Percentiles rank a stretch among this genome's conserved stretches.
These are phyloP conservation scores for Curvularia spicifera DNA, from an alignment of 2,329 filamentous ascomycete genomes.

Conservation along the genomic window DNA sequence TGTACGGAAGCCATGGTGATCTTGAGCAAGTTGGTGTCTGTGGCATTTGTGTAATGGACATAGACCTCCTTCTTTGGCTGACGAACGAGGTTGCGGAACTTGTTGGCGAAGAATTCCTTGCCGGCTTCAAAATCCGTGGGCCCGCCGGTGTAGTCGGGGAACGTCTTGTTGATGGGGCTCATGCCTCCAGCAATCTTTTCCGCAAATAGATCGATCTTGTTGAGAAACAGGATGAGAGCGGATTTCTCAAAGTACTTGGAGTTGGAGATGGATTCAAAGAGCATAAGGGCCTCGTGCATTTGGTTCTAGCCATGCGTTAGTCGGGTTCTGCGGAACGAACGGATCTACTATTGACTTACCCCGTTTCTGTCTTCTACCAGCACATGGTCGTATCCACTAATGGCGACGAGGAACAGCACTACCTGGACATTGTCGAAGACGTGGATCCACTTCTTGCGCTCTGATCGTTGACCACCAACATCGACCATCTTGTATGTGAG, in stretches of 20 bases:
- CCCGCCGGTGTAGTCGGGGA: conserved; percentile 57
- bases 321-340: background rate
- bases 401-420: conserved; percentile 89
- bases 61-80: conserved; percentile 60
- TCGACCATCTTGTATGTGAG: conserved; percentile 98
- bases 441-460: conserved; percentile 99
- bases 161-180: conserved; percentile 57
- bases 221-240: conserved; percentile 60
- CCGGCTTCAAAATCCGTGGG: conserved; percentile 56
- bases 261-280: conserved; percentile 61
- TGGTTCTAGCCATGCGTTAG: conserved; percentile 52
- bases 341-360: conserved; percentile 61
- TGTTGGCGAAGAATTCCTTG: conserved; percentile 58
- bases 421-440: conserved; percentile 95
- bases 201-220: conserved; percentile 61
- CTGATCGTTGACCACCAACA: conserved; percentile 91
- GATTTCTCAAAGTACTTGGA: conserved; percentile 60
- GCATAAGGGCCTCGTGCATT: conserved; percentile 62
- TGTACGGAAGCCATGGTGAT: conserved; percentile 61
- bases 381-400: conserved; percentile 96
- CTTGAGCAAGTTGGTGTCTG: conserved; percentile 63
- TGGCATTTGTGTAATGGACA: conserved; percentile 61
- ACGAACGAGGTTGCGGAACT: conserved; percentile 59
- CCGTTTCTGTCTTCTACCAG: conserved; percentile 95
- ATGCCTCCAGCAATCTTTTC: conserved; percentile 57